These are phyloP conservation scores for Nitzschia sp. DNA, from an alignment of 108 stramenopile species.

Conservation along the genomic window DNA sequence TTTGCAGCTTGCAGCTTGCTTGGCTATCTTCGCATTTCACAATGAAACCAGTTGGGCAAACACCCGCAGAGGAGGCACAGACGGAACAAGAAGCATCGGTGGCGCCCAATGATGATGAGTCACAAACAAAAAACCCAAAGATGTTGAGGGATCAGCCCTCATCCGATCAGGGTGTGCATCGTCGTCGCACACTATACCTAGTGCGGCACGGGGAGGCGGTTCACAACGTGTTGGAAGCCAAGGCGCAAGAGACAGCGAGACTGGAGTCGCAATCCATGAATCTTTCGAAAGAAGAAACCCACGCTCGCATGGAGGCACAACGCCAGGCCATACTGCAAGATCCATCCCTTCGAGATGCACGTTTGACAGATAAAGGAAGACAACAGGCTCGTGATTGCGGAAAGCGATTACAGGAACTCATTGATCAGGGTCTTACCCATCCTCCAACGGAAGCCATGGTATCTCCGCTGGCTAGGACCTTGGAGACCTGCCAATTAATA, in stretches of 20 bases:
- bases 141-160: no score
- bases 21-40: no score
- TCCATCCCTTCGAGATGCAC: conserved; percentile 47
- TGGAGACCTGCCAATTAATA: conserved; percentile 49
- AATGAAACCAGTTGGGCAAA: no score
- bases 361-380: conserved; percentile 44
- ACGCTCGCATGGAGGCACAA: conserved; percentile 39
- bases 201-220: conserved; percentile 76
- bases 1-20: no score
- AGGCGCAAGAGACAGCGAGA: conserved; percentile 28
- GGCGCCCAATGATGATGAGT: no score
- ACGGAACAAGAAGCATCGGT: not conserved
- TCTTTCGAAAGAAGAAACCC: conserved; percentile 22
- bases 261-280: conserved; percentile 11
- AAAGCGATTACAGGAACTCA: conserved; percentile 25
- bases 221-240: conserved; percentile 59
- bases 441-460: conserved; percentile 55
- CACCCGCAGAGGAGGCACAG: not conserved
- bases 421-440: conserved; percentile 27
- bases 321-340: conserved; percentile 42
- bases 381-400: conserved; percentile 38
- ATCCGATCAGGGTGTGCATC: not conserved
- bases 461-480: conserved; percentile 50
- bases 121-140: no score
- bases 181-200: conserved; percentile 51